phyloP scores from a whole-genome alignment of 257 asterid species.

The Euphrasia confusa region DNA sequence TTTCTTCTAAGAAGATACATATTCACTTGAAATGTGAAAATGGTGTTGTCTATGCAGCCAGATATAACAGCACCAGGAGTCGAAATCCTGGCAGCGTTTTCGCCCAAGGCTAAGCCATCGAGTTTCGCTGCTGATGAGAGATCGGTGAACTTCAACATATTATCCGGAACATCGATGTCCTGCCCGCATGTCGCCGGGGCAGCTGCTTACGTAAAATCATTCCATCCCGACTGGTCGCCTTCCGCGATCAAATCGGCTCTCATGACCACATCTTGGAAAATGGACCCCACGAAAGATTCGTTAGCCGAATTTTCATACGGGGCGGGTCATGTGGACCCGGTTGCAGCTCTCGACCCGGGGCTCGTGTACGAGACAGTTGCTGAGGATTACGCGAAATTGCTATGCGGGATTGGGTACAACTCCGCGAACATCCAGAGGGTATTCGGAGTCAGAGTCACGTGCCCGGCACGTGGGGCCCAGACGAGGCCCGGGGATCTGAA shows the following conservation, averaged over 20 bases:
- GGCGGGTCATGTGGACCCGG: conserved; percentile 22
- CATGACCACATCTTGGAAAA: conserved; percentile 21
- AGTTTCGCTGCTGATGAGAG: background rate
- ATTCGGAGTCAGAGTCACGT: background rate
- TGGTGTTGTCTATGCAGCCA: no score
- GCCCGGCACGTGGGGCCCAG: background rate
- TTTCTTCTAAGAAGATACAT: no score
- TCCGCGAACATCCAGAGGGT: background rate
- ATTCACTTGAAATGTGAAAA: no score
- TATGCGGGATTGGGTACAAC: conserved; percentile 14
- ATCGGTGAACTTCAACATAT: background rate
- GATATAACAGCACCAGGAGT: background rate
- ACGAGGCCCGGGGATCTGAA: background rate
- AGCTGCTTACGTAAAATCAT: conserved; percentile 16
- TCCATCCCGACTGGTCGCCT: conserved; percentile 12
- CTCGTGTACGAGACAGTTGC: conserved; percentile 24
- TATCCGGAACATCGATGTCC: conserved; percentile 19
- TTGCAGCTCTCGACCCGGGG: conserved; percentile 24
- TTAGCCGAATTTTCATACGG: conserved; percentile 25
- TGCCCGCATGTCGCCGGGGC: conserved; percentile 19
- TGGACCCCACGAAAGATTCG: conserved; percentile 6
- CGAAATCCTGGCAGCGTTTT: background rate
- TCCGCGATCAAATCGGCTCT: conserved; percentile 21
- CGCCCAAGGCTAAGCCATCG: background rate
- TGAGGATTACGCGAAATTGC: conserved; percentile 15